phyloP scores from a whole-genome alignment of 345 rosid species.

The Hevea brasiliensis region DNA sequence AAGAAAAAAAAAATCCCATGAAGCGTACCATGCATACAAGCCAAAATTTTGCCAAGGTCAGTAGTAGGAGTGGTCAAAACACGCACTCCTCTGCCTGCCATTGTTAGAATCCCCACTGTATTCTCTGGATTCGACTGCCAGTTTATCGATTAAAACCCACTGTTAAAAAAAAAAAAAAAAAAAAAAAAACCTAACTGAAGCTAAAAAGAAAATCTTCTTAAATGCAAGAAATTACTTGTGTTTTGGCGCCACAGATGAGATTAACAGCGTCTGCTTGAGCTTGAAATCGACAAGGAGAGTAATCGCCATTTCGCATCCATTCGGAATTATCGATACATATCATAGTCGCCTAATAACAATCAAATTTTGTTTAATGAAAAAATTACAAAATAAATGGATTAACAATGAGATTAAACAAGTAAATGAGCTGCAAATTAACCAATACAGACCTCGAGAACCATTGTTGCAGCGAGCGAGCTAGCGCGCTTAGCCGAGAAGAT shows the following conservation, averaged over 20 bases:
- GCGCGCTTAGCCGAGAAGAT: too few species aligned
- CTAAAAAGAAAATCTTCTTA: neutral
- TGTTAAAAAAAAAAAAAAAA: too few species aligned
- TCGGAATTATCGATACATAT: too few species aligned
- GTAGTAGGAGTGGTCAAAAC: slow-evolving; percentile 73
- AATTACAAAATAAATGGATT: too few species aligned
- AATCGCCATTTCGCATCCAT: slow-evolving; percentile 81
- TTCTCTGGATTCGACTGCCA: slow-evolving; percentile 83
- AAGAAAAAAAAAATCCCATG: neutral
- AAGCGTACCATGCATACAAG: slow-evolving; percentile 69
- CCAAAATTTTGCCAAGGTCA: slow-evolving; percentile 75
- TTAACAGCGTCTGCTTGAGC: slow-evolving; percentile 68
- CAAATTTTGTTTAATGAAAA: neutral
- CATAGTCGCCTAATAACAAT: slow-evolving; percentile 50
- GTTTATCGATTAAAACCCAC: neutral
- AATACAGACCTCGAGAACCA: slow-evolving; percentile 71
- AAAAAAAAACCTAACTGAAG: slow-evolving; percentile 5
- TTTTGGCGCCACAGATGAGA: slow-evolving; percentile 69
- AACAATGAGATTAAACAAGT: neutral
- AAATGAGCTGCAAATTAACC: neutral
- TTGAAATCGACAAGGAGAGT: slow-evolving; percentile 56
- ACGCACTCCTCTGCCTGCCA: slow-evolving; percentile 87
- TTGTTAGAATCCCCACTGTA: slow-evolving; percentile 72
- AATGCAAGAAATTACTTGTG: slow-evolving; percentile 45
- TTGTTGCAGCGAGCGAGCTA: slow-evolving; percentile 23